Conservation (phyloP, 495 filamentous ascomycete genomes). For the Acidiella bohemica region DNA sequence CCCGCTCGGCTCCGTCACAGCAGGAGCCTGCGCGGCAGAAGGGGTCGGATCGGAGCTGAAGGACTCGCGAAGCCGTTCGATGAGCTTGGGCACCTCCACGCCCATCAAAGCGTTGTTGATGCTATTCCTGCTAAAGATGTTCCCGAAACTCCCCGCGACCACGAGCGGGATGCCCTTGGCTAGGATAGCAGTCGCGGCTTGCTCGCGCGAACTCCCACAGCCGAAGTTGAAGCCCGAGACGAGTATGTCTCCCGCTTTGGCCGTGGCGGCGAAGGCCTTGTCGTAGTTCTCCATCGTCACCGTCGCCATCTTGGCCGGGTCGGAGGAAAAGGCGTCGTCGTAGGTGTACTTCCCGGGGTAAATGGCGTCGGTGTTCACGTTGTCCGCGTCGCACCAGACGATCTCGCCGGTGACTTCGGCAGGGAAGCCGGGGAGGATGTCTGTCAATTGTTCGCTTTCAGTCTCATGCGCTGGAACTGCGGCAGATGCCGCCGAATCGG, state of each 20-base stretch:
- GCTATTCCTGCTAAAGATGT: conserved; percentile 76
- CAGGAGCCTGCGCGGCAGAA: conserved; percentile 1
- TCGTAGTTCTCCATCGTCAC: conserved; percentile 96
- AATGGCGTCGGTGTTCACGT: conserved; percentile 69
- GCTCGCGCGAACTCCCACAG: conserved; percentile 67
- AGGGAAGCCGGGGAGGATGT: conserved; percentile 59
- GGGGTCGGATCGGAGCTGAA: conserved; percentile 32
- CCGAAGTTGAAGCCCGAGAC: conserved; percentile 88
- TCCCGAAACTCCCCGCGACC: conserved; percentile 73
- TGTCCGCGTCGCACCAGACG: conserved; percentile 57
- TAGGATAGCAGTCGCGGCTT: conserved; percentile 79
- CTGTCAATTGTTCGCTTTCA: conserved; percentile 28
- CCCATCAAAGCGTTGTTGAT: conserved; percentile 89
- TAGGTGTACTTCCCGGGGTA: conserved; percentile 89
- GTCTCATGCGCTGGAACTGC: not conserved
- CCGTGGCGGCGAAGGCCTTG: conserved; percentile 43
- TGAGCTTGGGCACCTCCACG: conserved; percentile 63
- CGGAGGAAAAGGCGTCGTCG: conserved; percentile 59
- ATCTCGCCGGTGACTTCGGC: conserved; percentile 53
- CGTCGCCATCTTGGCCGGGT: conserved; percentile 59
- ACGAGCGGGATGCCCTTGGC: conserved; percentile 77
- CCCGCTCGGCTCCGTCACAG: conserved; percentile 20
- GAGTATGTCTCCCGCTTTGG: conserved; percentile 59
- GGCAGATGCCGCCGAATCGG: not conserved
- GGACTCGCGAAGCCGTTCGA: conserved; percentile 52